Evolutionary conservation across 495 filamentous ascomycete genomes (phyloP).

Genomic region (Rusavskia elegans): DNA sequence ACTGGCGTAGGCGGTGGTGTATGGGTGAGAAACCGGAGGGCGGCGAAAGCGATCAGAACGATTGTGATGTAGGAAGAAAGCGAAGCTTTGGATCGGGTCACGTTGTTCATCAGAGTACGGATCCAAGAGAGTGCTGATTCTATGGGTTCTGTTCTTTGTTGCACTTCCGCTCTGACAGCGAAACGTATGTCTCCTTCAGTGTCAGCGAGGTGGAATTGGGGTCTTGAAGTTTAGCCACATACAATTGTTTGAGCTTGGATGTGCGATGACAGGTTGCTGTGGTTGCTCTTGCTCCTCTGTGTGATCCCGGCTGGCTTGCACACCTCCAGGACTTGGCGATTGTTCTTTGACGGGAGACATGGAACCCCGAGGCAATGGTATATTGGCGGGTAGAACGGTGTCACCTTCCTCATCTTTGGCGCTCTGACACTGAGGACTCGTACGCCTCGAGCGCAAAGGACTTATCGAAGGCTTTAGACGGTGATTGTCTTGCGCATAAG

Average conservation of each 20-base stretch:
- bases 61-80: slow-evolving; percentile 38
- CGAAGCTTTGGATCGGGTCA: slow-evolving; percentile 52
- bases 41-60: slow-evolving; percentile 38
- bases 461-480: slow-evolving; percentile 30
- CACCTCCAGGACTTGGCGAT: slow-evolving; percentile 32
- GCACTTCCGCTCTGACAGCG: slow-evolving; percentile 68
- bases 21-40: slow-evolving; percentile 49
- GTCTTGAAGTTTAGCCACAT: slow-evolving; percentile 12
- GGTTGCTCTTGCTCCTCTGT: slow-evolving; percentile 12
- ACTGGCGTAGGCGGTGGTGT: slow-evolving; percentile 51
- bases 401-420: slow-evolving; percentile 28
- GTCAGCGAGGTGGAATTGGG: slow-evolving; percentile 3
- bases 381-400: slow-evolving; percentile 38
- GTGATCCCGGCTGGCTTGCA: slow-evolving; percentile 10
- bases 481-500: slow-evolving; percentile 24
- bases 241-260: slow-evolving; percentile 40
- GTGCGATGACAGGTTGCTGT: slow-evolving; percentile 17
- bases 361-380: slow-evolving; percentile 36
- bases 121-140: slow-evolving; percentile 54
- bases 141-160: slow-evolving; percentile 72
- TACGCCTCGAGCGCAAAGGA: slow-evolving; percentile 33
- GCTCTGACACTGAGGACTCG: slow-evolving; percentile 38
- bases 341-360: slow-evolving; percentile 35
- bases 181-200: slow-evolving; percentile 63
- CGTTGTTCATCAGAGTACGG: slow-evolving; percentile 34